Percentiles rank a stretch among this genome's conserved stretches.
These are phyloP conservation scores for Cantharellus cinnabarinus DNA, from an alignment of 768 basidiomycete species.

Conservation along the genomic window DNA sequence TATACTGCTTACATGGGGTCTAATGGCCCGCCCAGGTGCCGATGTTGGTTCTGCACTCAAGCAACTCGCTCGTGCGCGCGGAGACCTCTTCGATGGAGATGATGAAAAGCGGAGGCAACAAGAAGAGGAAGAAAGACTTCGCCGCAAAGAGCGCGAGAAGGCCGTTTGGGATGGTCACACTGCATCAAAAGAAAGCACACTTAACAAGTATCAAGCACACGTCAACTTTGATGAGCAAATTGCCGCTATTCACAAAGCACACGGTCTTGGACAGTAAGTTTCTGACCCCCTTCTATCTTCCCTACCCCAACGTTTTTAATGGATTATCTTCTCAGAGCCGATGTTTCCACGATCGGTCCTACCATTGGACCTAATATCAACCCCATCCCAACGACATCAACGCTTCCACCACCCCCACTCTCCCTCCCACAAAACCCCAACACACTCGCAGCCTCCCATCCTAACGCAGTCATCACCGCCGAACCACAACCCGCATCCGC, in stretches of 20 bases:
- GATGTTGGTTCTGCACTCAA: conserved; percentile 87
- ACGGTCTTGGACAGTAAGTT: conserved; percentile 71
- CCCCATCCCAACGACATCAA: conserved; percentile 29
- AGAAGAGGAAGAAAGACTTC: conserved; percentile 67
- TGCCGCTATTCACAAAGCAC: conserved; percentile 82
- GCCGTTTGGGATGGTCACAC: conserved; percentile 99
- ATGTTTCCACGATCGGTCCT: conserved; percentile 10
- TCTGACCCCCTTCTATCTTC: conserved; percentile 3
- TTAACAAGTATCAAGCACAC: conserved; percentile 82
- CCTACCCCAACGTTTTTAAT: neutral
- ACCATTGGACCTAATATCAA: conserved; percentile 75
- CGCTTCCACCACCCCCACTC: conserved; percentile 45
- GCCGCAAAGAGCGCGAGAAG: conserved; percentile 76
- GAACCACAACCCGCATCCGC: conserved; percentile 74
- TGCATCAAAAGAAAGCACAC: conserved; percentile 73
- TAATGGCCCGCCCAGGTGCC: conserved; percentile 26
- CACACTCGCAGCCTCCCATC: conserved; percentile 7
- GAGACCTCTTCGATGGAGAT: conserved; percentile 92
- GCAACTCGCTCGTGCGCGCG: conserved; percentile 84
- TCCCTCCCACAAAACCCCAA: conserved; percentile 46
- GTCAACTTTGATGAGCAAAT: conserved; percentile 98
- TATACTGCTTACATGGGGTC: neutral
- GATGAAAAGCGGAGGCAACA: conserved; percentile 74
- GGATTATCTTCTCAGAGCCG: neutral
- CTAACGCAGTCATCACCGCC: conserved; percentile 54